phyloP scores from a whole-genome alignment of 2,329 filamentous ascomycete genomes.

The Aureobasidium sp. region DNA sequence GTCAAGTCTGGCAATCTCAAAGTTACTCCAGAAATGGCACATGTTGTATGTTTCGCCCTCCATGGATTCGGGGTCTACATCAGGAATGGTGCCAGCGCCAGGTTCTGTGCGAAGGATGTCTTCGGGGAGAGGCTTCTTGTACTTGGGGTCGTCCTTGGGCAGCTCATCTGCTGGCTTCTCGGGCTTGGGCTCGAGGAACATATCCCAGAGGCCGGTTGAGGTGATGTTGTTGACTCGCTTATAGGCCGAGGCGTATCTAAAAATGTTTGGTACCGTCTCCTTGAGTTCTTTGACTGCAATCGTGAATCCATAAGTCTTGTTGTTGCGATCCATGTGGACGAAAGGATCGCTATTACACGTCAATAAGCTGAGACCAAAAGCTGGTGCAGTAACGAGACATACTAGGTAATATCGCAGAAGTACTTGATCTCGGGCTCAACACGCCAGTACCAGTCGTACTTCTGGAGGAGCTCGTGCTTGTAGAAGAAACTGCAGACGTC shows the following conservation, averaged over 20 bases:
- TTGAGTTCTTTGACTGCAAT: slow-evolving; percentile 97
- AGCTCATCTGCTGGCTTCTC: slow-evolving; percentile 50
- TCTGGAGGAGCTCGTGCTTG: slow-evolving; percentile 87
- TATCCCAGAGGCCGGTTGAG: slow-evolving; percentile 93
- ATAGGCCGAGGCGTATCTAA: slow-evolving; percentile 96
- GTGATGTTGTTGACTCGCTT: slow-evolving; percentile 86
- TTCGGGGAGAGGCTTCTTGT: slow-evolving; percentile 66
- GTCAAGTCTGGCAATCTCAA: slow-evolving; percentile 89
- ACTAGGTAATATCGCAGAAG: slow-evolving; percentile 99
- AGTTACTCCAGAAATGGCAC: slow-evolving; percentile 99
- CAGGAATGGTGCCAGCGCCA: slow-evolving; percentile 60
- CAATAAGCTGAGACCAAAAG: slow-evolving; percentile 22
- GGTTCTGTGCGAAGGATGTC: slow-evolving; percentile 74
- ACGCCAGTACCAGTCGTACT: slow-evolving; percentile 99
- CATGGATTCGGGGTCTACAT: slow-evolving; percentile 89
- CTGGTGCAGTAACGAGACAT: slow-evolving; percentile 32
- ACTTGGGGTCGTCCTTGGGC: slow-evolving; percentile 48
- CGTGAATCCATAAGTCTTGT: slow-evolving; percentile 98
- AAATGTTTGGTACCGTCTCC: slow-evolving; percentile 97
- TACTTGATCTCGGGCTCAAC: slow-evolving; percentile 99
- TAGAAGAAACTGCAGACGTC: slow-evolving; percentile 68
- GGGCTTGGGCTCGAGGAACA: slow-evolving; percentile 80
- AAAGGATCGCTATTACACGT: slow-evolving; percentile 70
- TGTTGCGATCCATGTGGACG: slow-evolving; percentile 82
- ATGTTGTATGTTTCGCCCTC: slow-evolving; percentile 98